Conservation (phyloP, 2,329 filamentous ascomycete genomes). For the Thelonectria discophora region DNA sequence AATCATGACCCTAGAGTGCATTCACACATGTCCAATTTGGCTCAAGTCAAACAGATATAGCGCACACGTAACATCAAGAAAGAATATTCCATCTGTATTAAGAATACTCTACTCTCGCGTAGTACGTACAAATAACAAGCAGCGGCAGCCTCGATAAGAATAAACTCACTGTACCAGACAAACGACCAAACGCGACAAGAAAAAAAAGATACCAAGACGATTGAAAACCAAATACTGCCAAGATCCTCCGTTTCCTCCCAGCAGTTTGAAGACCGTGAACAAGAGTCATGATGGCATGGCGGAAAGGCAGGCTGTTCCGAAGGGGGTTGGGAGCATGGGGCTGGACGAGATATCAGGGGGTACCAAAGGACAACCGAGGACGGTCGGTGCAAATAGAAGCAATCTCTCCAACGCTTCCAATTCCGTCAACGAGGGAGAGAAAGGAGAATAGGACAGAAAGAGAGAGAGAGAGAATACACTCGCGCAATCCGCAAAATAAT, state of each 20-base stretch:
- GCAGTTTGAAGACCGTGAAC: slow-evolving; percentile 12
- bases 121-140: slow-evolving; percentile 34
- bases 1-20: too few species aligned
- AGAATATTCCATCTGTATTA: slow-evolving; percentile 44
- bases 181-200: slow-evolving; percentile 6
- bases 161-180: slow-evolving; percentile 16
- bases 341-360: slow-evolving; percentile 7
- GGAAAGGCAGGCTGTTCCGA: slow-evolving; percentile 23
- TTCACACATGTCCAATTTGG: neutral
- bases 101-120: slow-evolving; percentile 40
- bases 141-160: slow-evolving; percentile 19
- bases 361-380: slow-evolving; percentile 6
- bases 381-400: slow-evolving; percentile 17
- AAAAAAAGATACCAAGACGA: slow-evolving; percentile 11
- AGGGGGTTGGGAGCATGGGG: neutral
- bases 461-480: slow-evolving; percentile 36
- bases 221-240: slow-evolving; percentile 19
- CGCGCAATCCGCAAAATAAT: slow-evolving; percentile 28
- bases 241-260: slow-evolving; percentile 15
- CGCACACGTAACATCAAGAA: slow-evolving; percentile 22
- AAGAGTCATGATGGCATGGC: slow-evolving; percentile 17
- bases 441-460: slow-evolving; percentile 16
- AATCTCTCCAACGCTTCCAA: slow-evolving; percentile 20
- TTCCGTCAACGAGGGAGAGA: slow-evolving; percentile 17
- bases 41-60: neutral